Conservation (phyloP, 2,329 filamentous ascomycete genomes). For the Cladosporium oxysporum region DNA sequence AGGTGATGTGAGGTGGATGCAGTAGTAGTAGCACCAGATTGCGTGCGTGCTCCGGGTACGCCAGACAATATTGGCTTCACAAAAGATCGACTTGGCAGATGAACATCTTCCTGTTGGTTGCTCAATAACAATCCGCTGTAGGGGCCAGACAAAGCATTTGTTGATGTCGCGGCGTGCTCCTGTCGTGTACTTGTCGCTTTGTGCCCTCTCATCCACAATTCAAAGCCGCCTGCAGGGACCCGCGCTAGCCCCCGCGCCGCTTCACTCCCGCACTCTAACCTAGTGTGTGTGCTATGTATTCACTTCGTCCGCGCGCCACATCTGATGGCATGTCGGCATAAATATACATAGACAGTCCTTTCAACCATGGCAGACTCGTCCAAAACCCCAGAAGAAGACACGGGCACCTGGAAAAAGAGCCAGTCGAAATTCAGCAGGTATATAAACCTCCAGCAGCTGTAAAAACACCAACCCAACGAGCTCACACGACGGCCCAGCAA, state of each 20-base stretch:
- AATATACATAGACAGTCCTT: neutral
- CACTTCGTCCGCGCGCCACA: neutral
- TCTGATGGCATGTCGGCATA: neutral
- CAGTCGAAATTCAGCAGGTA: constrained; percentile 17
- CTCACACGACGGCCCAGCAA: constrained; percentile 61
- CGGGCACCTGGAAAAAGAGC: constrained; percentile 16
- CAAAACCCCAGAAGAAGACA: constrained; percentile 5
- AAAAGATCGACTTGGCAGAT: neutral
- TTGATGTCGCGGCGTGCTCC: neutral
- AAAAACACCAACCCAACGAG: neutral
- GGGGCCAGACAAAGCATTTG: neutral
- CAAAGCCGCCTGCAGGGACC: constrained; percentile 5
- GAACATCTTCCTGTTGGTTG: neutral
- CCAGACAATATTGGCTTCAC: neutral
- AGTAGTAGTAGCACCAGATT: neutral
- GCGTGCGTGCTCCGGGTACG: neutral
- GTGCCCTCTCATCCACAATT: constrained; percentile 5
- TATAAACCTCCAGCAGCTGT: neutral
- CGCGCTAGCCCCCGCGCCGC: neutral
- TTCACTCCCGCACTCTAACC: neutral
- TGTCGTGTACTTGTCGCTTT: constrained; percentile 4
- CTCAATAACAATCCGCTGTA: neutral
- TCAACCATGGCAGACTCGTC: neutral
- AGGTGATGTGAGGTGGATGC: constrained; percentile 7
- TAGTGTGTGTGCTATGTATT: too few relatives aligned